Evolutionary conservation across 2,329 filamentous ascomycete genomes (phyloP).

Genomic region (Leptographium wingfieldii): DNA sequence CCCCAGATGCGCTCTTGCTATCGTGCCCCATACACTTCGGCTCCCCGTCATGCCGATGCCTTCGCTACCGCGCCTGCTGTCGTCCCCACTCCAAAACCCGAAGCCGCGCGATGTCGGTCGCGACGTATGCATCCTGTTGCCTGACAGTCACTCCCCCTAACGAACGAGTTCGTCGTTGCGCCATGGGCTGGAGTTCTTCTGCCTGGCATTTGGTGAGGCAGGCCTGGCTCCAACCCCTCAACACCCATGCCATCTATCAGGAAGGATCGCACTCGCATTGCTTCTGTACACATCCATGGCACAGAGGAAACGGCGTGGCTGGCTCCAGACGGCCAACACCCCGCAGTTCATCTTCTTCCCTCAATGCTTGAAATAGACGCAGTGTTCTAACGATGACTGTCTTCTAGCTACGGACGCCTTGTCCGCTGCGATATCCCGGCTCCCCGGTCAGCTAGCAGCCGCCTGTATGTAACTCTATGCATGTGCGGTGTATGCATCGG

Average conservation of each 20-base stretch:
- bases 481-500: neutral
- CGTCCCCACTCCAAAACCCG: neutral
- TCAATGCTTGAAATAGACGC: neutral
- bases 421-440: constrained; percentile 98
- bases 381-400: neutral
- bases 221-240: neutral
- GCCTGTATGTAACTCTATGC: constrained; percentile 59
- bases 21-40: constrained; percentile 9
- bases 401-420: constrained; percentile 77
- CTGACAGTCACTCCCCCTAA: neutral
- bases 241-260: neutral
- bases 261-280: neutral
- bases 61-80: neutral
- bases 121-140: neutral
- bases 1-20: constrained; percentile 2
- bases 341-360: neutral
- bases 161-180: neutral
- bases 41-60: neutral
- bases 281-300: neutral
- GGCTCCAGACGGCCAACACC: neutral
- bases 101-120: neutral
- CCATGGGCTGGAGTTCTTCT: neutral
- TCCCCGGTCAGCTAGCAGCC: constrained; percentile 81
- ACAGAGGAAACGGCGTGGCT: neutral
- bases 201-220: constrained; percentile 3